Conservation (phyloP, 192 early-diverging fungal species). For the Chytriomyces sp. region DNA sequence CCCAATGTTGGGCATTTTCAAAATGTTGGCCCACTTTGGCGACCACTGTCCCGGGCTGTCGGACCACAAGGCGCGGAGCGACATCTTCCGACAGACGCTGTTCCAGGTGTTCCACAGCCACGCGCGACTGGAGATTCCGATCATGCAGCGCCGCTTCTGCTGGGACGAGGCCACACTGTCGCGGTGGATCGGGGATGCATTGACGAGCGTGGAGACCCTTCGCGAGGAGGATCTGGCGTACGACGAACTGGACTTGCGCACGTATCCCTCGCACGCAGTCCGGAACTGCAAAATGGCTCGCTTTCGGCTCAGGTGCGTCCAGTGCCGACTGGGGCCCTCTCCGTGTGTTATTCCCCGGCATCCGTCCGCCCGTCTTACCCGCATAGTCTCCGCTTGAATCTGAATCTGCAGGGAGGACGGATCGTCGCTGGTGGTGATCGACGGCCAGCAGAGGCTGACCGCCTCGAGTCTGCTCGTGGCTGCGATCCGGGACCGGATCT, state of each 20-base stretch:
- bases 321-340: too few relatives aligned
- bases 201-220: background rate
- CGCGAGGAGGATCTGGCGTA: background rate
- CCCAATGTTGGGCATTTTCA: too few relatives aligned
- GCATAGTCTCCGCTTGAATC: too few relatives aligned
- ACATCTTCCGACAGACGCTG: constrained; percentile 3
- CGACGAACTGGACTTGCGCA: background rate
- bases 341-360: too few relatives aligned
- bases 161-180: background rate
- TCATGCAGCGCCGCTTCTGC: constrained; percentile 19
- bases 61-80: background rate
- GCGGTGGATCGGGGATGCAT: background rate
- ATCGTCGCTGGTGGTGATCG: background rate
- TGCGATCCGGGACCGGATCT: constrained; percentile 1
- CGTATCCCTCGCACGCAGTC: background rate
- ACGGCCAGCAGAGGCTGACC: constrained; percentile 7
- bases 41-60: background rate
- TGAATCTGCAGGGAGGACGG: background rate
- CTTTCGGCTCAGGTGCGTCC: background rate
- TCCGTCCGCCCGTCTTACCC: too few relatives aligned
- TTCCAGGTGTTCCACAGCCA: background rate
- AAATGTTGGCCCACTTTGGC: background rate
- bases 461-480: background rate
- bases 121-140: constrained; percentile 8
- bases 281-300: background rate